phyloP scores from a whole-genome alignment of 306 rosid species.

The Senna siamea region DNA sequence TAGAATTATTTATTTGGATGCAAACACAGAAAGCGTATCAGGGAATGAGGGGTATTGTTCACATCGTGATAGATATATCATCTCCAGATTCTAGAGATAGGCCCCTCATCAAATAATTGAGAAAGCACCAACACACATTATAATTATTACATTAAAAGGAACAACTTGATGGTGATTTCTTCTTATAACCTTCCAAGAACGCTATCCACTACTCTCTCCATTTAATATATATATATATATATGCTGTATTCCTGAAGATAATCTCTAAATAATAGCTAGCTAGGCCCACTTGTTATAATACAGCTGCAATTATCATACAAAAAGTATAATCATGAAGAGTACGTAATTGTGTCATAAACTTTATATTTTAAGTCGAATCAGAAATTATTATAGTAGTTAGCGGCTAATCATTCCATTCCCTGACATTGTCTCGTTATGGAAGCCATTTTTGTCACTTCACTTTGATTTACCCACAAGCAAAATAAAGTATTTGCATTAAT shows the following conservation, averaged over 20 bases:
- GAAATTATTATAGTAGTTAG: neutral
- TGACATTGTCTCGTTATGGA: neutral
- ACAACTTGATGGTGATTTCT: neutral
- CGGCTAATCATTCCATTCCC: conserved; percentile 7
- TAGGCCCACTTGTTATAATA: neutral
- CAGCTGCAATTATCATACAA: neutral
- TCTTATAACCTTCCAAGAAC: neutral
- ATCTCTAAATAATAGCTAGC: neutral
- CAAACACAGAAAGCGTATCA: neutral
- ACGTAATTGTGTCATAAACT: neutral
- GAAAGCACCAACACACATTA: no score
- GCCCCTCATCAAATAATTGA: conserved; percentile 12
- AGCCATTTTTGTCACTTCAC: neutral
- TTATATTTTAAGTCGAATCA: conserved; percentile 11
- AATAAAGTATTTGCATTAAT: no score
- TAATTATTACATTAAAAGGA: neutral
- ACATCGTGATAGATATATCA: neutral
- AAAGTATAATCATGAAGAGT: no score
- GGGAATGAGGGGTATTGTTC: neutral
- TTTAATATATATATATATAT: no score
- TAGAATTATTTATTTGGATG: neutral
- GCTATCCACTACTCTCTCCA: no score
- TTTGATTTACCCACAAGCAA: neutral
- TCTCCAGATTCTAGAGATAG: neutral
- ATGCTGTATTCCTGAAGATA: no score